phyloP scores from a whole-genome alignment of 345 rosid genomes.

The sweet orange (Citrus sinensis) region DVS_A1.0 CM039162.1:31262001-31262500 shows the following conservation, averaged over 20 bases:
- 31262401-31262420: slow-evolving; percentile 48
- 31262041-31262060: slow-evolving; percentile 12
- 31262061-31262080: slow-evolving; percentile 21
- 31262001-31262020: slow-evolving; percentile 23
- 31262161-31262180: slow-evolving; percentile 53
- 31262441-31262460: slow-evolving; percentile 68
- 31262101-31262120: slow-evolving; percentile 56
- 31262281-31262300: not conserved
- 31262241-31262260: not conserved
- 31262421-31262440: slow-evolving; percentile 62
- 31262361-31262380: slow-evolving; percentile 2
- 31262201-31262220: slow-evolving; percentile 48
- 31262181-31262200: slow-evolving; percentile 54
- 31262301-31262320: not conserved
- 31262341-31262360: not conserved
- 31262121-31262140: slow-evolving; percentile 59
- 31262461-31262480: slow-evolving; percentile 49
- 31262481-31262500: slow-evolving; percentile 45
- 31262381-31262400: not conserved
- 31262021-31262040: slow-evolving; percentile 25
- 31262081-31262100: slow-evolving; percentile 27
- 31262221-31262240: not conserved
- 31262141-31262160: slow-evolving; percentile 43
- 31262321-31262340: not conserved
- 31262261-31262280: not conserved